These are phyloP conservation scores for Blastocystis sp. DNA, from an alignment of 352 stramenopile genomes.

Conservation along the genomic window DNA sequence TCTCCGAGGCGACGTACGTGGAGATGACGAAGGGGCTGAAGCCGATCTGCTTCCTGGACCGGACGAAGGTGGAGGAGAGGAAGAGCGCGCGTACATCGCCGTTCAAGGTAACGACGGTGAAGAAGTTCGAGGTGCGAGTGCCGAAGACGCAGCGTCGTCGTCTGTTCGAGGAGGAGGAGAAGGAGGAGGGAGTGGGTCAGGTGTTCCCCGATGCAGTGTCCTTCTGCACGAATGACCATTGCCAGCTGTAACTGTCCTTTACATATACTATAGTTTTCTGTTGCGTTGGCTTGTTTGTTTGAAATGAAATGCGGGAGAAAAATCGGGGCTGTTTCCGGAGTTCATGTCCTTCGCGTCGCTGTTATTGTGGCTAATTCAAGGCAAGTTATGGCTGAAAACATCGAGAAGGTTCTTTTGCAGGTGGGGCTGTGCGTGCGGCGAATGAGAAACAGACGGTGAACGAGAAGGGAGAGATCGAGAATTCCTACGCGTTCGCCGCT, in stretches of 20 bases:
- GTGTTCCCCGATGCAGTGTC: constrained; percentile 61
- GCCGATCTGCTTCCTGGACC: constrained; percentile 59
- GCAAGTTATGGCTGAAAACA: no score
- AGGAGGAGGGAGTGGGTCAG: constrained; percentile 41
- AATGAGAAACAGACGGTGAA: constrained; percentile 18
- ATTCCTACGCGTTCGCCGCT: constrained; percentile 73
- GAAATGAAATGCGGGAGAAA: neutral
- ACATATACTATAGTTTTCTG: neutral
- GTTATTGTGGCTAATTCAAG: no score
- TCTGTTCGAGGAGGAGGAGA: neutral
- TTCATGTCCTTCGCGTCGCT: neutral
- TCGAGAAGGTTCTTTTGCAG: no score
- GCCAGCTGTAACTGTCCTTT: constrained; percentile 10
- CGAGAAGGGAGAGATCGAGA: constrained; percentile 55
- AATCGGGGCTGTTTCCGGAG: neutral
- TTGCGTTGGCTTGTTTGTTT: neutral
- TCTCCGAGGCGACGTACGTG: constrained; percentile 72
- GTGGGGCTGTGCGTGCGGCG: no score
- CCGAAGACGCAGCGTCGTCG: neutral
- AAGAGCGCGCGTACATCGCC: no score
- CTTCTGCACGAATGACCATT: constrained; percentile 68
- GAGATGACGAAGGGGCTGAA: constrained; percentile 52
- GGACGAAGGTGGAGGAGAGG: neutral
- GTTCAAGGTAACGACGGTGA: neutral
- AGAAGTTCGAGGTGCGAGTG: neutral